Percentiles rank a stretch among this genome's conserved stretches.
Evolutionary conservation across 1,139 yeast genomes (phyloP).

Genomic region (Nakaseomyces glabratus): DNA sequence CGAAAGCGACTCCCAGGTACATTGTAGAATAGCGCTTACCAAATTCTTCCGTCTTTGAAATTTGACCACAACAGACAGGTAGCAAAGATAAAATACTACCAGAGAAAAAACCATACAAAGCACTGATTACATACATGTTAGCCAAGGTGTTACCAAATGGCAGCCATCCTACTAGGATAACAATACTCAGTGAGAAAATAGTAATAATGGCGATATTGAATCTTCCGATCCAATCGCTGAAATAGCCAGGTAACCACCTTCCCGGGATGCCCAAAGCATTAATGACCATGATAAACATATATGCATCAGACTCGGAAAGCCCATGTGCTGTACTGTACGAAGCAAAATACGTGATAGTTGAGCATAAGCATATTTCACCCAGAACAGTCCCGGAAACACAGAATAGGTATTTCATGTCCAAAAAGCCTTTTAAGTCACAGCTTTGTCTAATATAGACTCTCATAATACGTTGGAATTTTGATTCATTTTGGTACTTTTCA

Average conservation of each 20-base stretch:
- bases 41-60: conserved; percentile 53
- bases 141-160: conserved; percentile 35
- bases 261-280: conserved; percentile 45
- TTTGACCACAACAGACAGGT: conserved; percentile 50
- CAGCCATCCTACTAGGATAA: conserved; percentile 40
- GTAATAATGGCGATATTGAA: conserved; percentile 43
- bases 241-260: conserved; percentile 40
- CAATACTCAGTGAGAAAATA: conserved; percentile 33
- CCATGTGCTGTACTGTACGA: conserved; percentile 43
- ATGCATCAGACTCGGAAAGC: conserved; percentile 36
- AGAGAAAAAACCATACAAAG: conserved; percentile 44
- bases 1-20: conserved; percentile 55
- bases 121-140: conserved; percentile 41
- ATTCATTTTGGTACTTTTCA: conserved; percentile 8
- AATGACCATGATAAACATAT: conserved; percentile 39
- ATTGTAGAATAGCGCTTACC: conserved; percentile 65
- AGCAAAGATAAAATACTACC: conserved; percentile 43
- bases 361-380: conserved; percentile 37
- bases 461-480: conserved; percentile 11
- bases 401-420: conserved; percentile 34
- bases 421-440: conserved; percentile 39
- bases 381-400: conserved; percentile 38
- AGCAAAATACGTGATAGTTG: conserved; percentile 40
- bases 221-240: conserved; percentile 44
- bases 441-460: conserved; percentile 26